Evolutionary conservation across 257 asterid genomes (phyloP).

Genomic region (Solanum corneliomulleri): DNA sequence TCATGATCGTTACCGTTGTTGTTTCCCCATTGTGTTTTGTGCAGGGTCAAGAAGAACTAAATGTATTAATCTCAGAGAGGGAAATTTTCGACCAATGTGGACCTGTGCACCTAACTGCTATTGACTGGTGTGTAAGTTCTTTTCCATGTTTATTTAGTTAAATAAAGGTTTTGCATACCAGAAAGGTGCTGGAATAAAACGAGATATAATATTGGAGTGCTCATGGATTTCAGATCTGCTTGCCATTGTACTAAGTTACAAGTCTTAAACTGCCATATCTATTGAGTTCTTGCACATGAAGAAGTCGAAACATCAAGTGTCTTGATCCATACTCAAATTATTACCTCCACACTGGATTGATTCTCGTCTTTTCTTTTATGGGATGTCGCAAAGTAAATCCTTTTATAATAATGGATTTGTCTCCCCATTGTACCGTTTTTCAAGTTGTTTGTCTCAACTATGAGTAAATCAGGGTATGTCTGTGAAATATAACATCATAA

Average conservation of each 20-base stretch:
- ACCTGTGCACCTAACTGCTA: conserved; percentile 54
- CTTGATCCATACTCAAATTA: background rate
- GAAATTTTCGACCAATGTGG: conserved; percentile 55
- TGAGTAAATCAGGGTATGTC: background rate
- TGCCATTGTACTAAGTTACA: background rate
- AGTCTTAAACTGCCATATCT: background rate
- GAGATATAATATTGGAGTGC: background rate
- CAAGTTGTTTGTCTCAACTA: background rate
- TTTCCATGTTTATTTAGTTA: background rate
- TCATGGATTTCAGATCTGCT: background rate
- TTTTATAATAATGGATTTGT: background rate
- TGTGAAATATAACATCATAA: background rate
- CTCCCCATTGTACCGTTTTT: background rate
- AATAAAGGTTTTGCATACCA: background rate
- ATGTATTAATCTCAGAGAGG: conserved; percentile 46
- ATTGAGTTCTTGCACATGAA: background rate
- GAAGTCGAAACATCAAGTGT: background rate
- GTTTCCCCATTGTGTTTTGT: background rate
- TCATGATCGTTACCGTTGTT: background rate
- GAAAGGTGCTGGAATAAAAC: background rate
- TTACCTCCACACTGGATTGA: background rate
- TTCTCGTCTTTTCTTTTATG: background rate
- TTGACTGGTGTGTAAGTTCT: conserved; percentile 56
- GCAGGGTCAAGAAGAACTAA: background rate
- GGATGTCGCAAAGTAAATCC: background rate